Percentiles rank a stretch among this genome's conserved stretches.
Conservation (phyloP, 2,329 filamentous ascomycete genomes). For the Penicillium sclerotiorum region DNA sequence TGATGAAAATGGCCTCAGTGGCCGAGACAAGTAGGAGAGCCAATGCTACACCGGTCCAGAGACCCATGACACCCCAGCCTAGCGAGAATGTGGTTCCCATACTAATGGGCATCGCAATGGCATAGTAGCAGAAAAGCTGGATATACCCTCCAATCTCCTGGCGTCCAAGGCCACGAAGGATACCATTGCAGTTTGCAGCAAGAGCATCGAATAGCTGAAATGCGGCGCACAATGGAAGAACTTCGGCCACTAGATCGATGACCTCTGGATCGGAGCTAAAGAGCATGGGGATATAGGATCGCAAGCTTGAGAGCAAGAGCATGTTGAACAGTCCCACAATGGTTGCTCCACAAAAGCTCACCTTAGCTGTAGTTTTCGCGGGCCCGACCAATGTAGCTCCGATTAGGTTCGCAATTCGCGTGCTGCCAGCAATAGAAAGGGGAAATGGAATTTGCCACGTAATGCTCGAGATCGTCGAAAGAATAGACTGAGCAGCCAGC, state of each 20-base stretch:
- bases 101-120: conserved; percentile 80
- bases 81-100: conserved; percentile 77
- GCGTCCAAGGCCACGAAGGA: conserved; percentile 82
- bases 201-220: conserved; percentile 90
- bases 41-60: conserved; percentile 79
- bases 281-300: conserved; percentile 73
- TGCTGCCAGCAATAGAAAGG: conserved; percentile 83
- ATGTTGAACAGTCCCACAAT: conserved; percentile 80
- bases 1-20: conserved; percentile 62
- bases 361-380: conserved; percentile 77
- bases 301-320: conserved; percentile 66
- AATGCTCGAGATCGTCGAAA: conserved; percentile 75
- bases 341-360: conserved; percentile 68
- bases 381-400: conserved; percentile 81
- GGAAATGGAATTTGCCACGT: conserved; percentile 94
- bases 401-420: conserved; percentile 87
- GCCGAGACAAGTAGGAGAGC: conserved; percentile 63
- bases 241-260: conserved; percentile 65
- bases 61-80: conserved; percentile 73
- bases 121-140: conserved; percentile 84
- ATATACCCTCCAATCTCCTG: conserved; percentile 90
- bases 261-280: conserved; percentile 76
- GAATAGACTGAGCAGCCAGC: conserved; percentile 84
- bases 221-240: conserved; percentile 78
- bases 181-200: conserved; percentile 76